A percentile compares a stretch with the other conserved stretches of the same genome.
phyloP scores from a whole-genome alignment of 2,329 filamentous ascomycete genomes.

The Xylaria sp. region DNA sequence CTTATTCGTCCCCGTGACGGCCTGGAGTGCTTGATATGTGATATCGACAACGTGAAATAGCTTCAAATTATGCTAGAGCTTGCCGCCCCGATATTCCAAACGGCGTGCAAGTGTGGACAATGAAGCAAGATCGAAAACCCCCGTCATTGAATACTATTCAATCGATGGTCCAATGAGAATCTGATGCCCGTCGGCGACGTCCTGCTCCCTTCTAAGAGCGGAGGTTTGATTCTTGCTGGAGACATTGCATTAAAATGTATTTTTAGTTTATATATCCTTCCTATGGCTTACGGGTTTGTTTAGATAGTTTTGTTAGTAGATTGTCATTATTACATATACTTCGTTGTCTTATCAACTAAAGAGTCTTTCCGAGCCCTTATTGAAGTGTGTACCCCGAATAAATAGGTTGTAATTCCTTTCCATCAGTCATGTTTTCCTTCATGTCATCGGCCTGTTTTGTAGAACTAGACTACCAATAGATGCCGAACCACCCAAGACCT shows the following conservation, averaged over 20 bases:
- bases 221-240: constrained; percentile 41
- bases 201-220: constrained; percentile 30
- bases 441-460: neutral
- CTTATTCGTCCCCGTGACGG: neutral
- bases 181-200: constrained; percentile 25
- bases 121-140: constrained; percentile 65
- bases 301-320: no score
- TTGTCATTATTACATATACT: no score
- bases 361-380: no score
- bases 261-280: no score
- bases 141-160: constrained; percentile 29
- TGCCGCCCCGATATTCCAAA: constrained; percentile 59
- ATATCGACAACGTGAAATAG: constrained; percentile 34
- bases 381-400: no score
- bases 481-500: neutral
- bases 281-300: no score
- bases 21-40: neutral
- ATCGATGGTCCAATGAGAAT: constrained; percentile 33
- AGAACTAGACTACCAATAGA: neutral
- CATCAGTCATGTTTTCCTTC: neutral
- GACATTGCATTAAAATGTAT: constrained; percentile 32
- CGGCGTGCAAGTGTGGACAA: constrained; percentile 71
- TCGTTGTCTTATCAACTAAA: no score
- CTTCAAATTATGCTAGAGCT: constrained; percentile 72
- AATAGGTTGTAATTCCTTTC: neutral